These are phyloP conservation scores for Aspergillus conjunctus DNA, from an alignment of 495 filamentous ascomycete genomes.

Conservation along the genomic window DNA sequence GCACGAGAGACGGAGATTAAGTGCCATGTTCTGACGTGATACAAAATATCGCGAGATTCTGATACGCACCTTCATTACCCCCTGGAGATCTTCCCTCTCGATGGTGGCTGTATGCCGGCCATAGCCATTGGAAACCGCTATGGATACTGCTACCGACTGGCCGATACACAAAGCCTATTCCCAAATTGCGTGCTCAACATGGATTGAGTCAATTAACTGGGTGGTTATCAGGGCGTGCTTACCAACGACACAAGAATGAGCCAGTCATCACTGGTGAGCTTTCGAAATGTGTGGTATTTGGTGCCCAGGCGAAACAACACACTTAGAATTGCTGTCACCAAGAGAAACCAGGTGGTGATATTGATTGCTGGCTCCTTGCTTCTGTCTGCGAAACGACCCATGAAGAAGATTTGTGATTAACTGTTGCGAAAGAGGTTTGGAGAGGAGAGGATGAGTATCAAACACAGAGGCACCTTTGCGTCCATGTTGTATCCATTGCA, in stretches of 20 bases:
- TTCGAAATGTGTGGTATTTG: conserved; percentile 29
- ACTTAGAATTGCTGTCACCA: conserved; percentile 26
- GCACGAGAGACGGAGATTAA: not conserved
- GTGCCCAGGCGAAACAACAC: conserved; percentile 31
- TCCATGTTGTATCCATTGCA: not conserved
- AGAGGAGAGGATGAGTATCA: not conserved
- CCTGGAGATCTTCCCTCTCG: conserved; percentile 18
- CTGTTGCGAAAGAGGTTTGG: not conserved
- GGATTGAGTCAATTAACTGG: not conserved
- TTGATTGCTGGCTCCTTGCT: conserved; percentile 32
- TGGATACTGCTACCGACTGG: conserved; percentile 28
- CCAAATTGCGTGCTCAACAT: not conserved
- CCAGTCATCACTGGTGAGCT: conserved; percentile 25
- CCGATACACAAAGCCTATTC: conserved; percentile 27
- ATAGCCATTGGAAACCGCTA: conserved; percentile 34
- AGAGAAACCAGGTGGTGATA: conserved; percentile 31
- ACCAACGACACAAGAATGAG: conserved; percentile 26
- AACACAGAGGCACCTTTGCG: not conserved
- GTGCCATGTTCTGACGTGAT: not conserved
- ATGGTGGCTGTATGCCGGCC: conserved; percentile 28
- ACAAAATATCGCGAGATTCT: not conserved
- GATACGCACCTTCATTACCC: conserved; percentile 33
- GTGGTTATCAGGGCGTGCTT: not conserved
- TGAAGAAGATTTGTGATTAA: not conserved
- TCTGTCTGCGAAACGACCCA: conserved; percentile 23